Base-by-base conservation (phyloP, 371 early-diverging fungal genomes). In the Mucor plumbeus region DNA sequence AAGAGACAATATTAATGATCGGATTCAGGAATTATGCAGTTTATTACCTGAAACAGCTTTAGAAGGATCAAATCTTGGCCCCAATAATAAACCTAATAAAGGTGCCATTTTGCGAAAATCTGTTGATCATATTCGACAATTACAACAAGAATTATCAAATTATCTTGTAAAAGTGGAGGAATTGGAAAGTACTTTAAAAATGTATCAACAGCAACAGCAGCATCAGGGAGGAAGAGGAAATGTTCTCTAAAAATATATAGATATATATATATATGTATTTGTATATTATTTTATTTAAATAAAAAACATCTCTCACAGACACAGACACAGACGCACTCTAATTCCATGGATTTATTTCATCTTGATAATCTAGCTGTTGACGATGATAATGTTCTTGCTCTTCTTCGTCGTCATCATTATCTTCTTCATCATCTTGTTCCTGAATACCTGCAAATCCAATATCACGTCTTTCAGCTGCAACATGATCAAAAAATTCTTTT, bases 1-100 rank as follows among this genome's bases (percentile, higher is more conserved):
- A 38, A 86, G 98, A 40, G 98, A 98, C 72, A 94, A 95, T 81
- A 98, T 98, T 80, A 98, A 98, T 76, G 98, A 97, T 73, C 92
- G 93, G 67, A 98, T 98, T 68, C 93, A 95, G 68, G 97, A 97
- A 74, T 86, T 98, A 31, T 86, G 88, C 33, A 85, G 84, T 15
- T 77, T 98, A 55, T 80, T 98, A 34, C 98, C 98, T 11, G 90
- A 90, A 39, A 50, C 74, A 38, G 85, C 81, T 63, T 68, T 84
- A 61, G 93, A 90, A 64, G 74, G 72, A 17, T 78, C 75, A 60
- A 82, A 78, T 69, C 79, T 83, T 61, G 89, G 91, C 72, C 88
- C 88, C 40, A 88, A 90, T 77, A 91, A 91, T 53, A 92, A 93
- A 78, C 91, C 89, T 14, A 92, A 94, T 79, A 94, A 94, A 74